A percentile compares a stretch with the other conserved stretches of the same genome.
These are phyloP conservation scores for Aphanomyces astaci DNA, from an alignment of 352 stramenopile species.

Conservation along the genomic window DNA sequence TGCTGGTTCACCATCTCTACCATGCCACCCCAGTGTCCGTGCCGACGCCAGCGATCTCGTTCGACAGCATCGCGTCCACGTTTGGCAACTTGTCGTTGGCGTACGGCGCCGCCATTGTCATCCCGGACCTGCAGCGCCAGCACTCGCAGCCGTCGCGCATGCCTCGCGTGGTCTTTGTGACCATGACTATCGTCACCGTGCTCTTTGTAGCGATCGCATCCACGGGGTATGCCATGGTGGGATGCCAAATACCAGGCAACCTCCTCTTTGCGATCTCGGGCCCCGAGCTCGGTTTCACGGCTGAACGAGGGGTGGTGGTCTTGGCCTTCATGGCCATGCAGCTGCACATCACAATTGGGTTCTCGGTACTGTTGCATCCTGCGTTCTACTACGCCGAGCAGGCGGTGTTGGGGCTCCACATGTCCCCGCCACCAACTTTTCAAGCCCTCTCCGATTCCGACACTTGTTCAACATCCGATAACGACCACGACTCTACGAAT, in stretches of 20 bases:
- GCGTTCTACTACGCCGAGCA: conserved; percentile 26
- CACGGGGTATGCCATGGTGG: conserved; percentile 26
- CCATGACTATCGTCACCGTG: conserved; percentile 18
- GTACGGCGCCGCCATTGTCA: conserved; percentile 24
- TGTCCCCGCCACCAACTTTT: not conserved
- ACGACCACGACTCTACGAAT: too few species aligned
- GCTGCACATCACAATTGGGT: conserved; percentile 28
- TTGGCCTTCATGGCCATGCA: conserved; percentile 27
- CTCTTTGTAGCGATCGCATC: conserved; percentile 24
- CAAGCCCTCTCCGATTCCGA: not conserved
- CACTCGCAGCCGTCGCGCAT: conserved; percentile 25
- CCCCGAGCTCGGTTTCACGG: conserved; percentile 15
- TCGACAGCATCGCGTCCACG: conserved; percentile 21
- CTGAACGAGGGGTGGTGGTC: conserved; percentile 14
- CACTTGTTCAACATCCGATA: too few species aligned
- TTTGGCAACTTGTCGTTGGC: conserved; percentile 25
- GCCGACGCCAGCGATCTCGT: conserved; percentile 13
- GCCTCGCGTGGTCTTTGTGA: conserved; percentile 26
- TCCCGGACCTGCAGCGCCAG: conserved; percentile 22
- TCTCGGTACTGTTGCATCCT: conserved; percentile 26
- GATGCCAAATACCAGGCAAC: conserved; percentile 28
- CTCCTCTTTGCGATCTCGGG: conserved; percentile 27
- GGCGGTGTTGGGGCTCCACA: conserved; percentile 18
- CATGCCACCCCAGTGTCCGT: not conserved
- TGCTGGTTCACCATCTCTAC: conserved; percentile 20